phyloP scores from a whole-genome alignment of 1,284 basidiomycete genomes.

The Marasmius sp. region DNA sequence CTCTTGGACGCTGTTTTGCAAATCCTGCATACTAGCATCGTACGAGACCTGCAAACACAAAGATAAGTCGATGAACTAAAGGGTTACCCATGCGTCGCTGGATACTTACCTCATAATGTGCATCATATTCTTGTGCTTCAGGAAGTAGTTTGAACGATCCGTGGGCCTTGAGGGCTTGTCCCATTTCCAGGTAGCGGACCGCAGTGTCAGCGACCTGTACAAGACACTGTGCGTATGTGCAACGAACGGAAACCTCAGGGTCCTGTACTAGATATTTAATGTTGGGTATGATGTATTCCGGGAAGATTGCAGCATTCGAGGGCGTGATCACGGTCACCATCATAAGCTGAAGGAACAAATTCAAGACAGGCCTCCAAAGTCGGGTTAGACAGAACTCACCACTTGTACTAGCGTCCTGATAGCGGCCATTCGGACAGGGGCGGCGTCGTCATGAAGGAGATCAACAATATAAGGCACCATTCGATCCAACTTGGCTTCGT shows the following conservation, averaged over 20 bases:
- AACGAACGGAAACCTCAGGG: slow-evolving; percentile 85
- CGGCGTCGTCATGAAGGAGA: slow-evolving; percentile 82
- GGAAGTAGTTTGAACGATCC: slow-evolving; percentile 67
- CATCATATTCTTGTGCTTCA: slow-evolving; percentile 73
- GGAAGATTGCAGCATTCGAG: slow-evolving; percentile 84
- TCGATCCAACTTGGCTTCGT: slow-evolving; percentile 94
- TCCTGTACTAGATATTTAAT: slow-evolving; percentile 82
- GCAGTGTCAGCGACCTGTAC: slow-evolving; percentile 84
- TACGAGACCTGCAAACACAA: slow-evolving; percentile 75
- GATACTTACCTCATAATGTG: slow-evolving; percentile 65
- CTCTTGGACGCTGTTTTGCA: slow-evolving; percentile 86
- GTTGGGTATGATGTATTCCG: slow-evolving; percentile 95
- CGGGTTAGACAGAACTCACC: slow-evolving; percentile 45
- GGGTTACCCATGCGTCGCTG: not conserved
- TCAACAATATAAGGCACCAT: slow-evolving; percentile 92
- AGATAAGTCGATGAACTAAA: slow-evolving; percentile 5
- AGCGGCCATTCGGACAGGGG: slow-evolving; percentile 79
- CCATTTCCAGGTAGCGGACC: slow-evolving; percentile 87
- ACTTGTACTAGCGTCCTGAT: slow-evolving; percentile 83
- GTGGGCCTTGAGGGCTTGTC: slow-evolving; percentile 84
- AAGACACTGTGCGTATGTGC: slow-evolving; percentile 87
- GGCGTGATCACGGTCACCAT: slow-evolving; percentile 87
- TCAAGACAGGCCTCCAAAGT: slow-evolving; percentile 1
- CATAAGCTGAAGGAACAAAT: slow-evolving; percentile 58
- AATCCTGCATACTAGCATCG: slow-evolving; percentile 81